Evolutionary conservation across 495 filamentous ascomycete species (phyloP).

Genomic region (Penicillium atrosanguineum): DNA sequence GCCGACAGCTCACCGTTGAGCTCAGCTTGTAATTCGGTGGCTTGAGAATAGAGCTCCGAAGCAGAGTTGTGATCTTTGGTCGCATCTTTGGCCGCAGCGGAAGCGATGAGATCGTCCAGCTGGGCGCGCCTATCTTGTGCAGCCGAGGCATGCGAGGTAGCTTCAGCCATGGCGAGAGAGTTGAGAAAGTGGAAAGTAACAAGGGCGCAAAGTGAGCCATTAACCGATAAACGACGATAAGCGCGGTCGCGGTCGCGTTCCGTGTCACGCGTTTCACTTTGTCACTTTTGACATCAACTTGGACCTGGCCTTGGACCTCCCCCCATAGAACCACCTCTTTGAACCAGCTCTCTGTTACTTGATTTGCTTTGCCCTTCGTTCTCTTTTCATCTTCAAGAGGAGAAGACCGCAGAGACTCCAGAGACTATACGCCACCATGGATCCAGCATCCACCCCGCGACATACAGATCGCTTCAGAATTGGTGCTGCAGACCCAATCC

Average conservation of each 20-base stretch:
- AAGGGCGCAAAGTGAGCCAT: not conserved
- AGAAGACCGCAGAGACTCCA: not conserved
- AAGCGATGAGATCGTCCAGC: conserved; percentile 48
- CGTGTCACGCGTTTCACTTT: conserved; percentile 23
- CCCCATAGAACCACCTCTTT: not conserved
- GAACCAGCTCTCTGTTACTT: not conserved
- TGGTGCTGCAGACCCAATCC: conserved; percentile 55
- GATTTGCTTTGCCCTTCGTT: not conserved
- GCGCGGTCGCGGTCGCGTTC: conserved; percentile 10
- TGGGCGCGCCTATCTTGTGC: conserved; percentile 24
- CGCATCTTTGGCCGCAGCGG: conserved; percentile 69
- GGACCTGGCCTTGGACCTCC: not conserved
- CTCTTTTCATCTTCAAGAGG: not conserved
- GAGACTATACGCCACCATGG: conserved; percentile 15
- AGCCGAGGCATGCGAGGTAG: conserved; percentile 7
- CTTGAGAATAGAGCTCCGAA: conserved; percentile 81
- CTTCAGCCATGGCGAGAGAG: conserved; percentile 21
- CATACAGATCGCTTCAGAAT: conserved; percentile 30
- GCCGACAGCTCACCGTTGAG: conserved; percentile 88
- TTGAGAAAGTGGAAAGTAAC: not conserved
- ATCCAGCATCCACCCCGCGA: conserved; percentile 26
- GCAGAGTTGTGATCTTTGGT: conserved; percentile 83
- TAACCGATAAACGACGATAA: conserved; percentile 6
- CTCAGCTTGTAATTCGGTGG: conserved; percentile 84
- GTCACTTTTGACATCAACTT: conserved; percentile 1